Evolutionary conservation across 768 basidiomycete species (phyloP).

Genomic region (Hydnomerulius pinastri): DNA sequence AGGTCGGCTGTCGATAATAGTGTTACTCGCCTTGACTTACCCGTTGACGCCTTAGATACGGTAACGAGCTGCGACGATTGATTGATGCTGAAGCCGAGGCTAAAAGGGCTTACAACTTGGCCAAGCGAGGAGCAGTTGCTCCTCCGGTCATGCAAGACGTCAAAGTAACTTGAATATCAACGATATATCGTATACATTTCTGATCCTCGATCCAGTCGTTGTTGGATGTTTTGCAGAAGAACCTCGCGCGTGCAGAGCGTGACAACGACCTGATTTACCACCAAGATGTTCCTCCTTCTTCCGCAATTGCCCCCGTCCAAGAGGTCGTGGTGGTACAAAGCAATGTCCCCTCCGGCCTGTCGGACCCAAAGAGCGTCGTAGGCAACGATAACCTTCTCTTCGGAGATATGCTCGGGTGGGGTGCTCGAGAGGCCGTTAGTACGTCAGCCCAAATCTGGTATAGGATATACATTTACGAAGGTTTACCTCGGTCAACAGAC

Average conservation of each 20-base stretch:
- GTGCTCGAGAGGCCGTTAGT: slow-evolving; percentile 89
- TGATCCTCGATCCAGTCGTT: slow-evolving; percentile 57
- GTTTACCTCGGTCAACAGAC: slow-evolving; percentile 41
- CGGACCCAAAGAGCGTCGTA: slow-evolving; percentile 57
- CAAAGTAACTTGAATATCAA: slow-evolving; percentile 55
- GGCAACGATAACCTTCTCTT: slow-evolving; percentile 65
- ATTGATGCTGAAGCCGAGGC: slow-evolving; percentile 64
- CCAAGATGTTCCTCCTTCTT: slow-evolving; percentile 74
- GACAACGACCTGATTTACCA: slow-evolving; percentile 98
- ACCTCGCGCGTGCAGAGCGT: slow-evolving; percentile 70
- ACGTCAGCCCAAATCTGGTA: slow-evolving; percentile 27
- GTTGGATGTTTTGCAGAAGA: slow-evolving; percentile 66
- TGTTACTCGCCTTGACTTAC: slow-evolving; percentile 3
- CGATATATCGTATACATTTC: not conserved
- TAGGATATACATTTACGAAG: not conserved
- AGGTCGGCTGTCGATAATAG: slow-evolving; percentile 42
- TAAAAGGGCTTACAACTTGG: slow-evolving; percentile 69
- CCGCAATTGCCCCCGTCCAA: slow-evolving; percentile 64
- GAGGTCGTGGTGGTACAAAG: slow-evolving; percentile 68
- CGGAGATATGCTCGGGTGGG: slow-evolving; percentile 77
- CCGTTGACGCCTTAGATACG: slow-evolving; percentile 60
- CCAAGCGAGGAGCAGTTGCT: slow-evolving; percentile 62
- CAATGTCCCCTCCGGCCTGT: slow-evolving; percentile 54
- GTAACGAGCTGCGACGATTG: slow-evolving; percentile 81
- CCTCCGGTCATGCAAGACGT: slow-evolving; percentile 73